Percentiles rank a stretch among this genome's conserved stretches.
Evolutionary conservation across 1,284 basidiomycete species (phyloP).

Genomic region (Gymnopus androsaceus): DNA sequence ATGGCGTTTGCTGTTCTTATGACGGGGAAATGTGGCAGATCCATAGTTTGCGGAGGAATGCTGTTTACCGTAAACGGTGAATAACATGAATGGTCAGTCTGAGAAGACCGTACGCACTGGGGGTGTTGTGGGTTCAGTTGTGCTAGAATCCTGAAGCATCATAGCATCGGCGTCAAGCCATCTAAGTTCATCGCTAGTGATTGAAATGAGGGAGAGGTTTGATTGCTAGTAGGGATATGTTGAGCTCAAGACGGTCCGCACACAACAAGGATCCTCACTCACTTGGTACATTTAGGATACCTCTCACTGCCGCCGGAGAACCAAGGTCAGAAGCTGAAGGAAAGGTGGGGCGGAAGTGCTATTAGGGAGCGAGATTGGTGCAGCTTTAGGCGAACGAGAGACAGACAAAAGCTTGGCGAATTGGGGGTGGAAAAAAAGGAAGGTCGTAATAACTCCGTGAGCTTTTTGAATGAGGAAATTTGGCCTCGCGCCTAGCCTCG

Average conservation of each 20-base stretch:
- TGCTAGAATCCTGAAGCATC: conserved; percentile 19
- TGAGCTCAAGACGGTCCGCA: conserved; percentile 18
- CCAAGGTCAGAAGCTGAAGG: conserved; percentile 23
- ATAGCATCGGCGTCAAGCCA: conserved; percentile 45
- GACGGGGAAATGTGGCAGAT: conserved; percentile 5
- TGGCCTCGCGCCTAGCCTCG: conserved; percentile 8
- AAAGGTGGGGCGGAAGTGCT: conserved; percentile 10
- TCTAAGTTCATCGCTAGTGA: conserved; percentile 45
- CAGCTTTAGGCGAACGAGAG: conserved; percentile 16
- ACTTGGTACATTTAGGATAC: conserved; percentile 28
- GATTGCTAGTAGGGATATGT: conserved; percentile 28
- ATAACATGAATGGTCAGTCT: neutral
- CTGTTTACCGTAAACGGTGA: neutral
- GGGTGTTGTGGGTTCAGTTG: neutral
- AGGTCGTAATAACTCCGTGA: conserved; percentile 13
- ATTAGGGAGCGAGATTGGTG: conserved; percentile 1
- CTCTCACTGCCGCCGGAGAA: conserved; percentile 9
- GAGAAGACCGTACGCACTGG: conserved; percentile 10
- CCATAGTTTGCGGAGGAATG: conserved; percentile 8
- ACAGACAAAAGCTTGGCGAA: conserved; percentile 17
- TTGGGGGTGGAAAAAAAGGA: conserved; percentile 19
- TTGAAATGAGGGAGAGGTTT: conserved; percentile 30
- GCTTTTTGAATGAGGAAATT: conserved; percentile 11
- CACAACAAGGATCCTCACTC: conserved; percentile 20
- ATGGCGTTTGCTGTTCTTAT: conserved; percentile 10